phyloP scores from a whole-genome alignment of 2,329 filamentous ascomycete genomes.

The Scopulariopsis brevicaulis region DNA sequence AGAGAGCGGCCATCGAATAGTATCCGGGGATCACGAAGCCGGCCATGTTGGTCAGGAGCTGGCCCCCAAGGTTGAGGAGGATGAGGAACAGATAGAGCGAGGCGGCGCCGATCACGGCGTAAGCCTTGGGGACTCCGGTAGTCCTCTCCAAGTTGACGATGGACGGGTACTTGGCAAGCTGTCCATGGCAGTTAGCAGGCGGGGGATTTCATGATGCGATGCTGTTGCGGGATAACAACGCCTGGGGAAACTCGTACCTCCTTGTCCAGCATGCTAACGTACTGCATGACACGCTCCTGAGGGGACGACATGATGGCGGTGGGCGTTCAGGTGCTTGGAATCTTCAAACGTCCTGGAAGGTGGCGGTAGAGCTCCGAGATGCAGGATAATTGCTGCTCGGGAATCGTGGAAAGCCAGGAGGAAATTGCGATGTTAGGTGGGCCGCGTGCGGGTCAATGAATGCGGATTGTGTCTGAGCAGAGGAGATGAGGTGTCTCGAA shows the following conservation, averaged over 20 bases:
- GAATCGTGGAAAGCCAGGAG: neutral
- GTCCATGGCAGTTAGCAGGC: constrained; percentile 9
- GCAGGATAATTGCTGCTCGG: neutral
- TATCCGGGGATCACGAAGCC: constrained; percentile 76
- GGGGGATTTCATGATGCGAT: constrained; percentile 3
- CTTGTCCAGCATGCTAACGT: constrained; percentile 70
- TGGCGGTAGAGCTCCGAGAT: neutral
- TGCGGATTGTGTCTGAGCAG: neutral
- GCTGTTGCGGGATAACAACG: constrained; percentile 1
- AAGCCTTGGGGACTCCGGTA: constrained; percentile 74
- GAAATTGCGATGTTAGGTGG: neutral
- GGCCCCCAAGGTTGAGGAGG: constrained; percentile 84
- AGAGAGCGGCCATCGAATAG: constrained; percentile 72
- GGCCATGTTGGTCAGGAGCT: constrained; percentile 78
- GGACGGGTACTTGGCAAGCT: constrained; percentile 78
- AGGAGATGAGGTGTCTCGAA: constrained; percentile 2
- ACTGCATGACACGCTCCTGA: constrained; percentile 67
- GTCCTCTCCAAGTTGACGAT: constrained; percentile 82
- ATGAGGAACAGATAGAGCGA: constrained; percentile 84
- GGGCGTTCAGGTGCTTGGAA: constrained; percentile 6
- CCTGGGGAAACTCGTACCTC: constrained; percentile 46
- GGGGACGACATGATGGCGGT: constrained; percentile 53
- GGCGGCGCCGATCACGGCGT: constrained; percentile 64
- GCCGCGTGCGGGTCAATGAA: neutral
- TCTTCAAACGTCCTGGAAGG: neutral